Evolutionary conservation across 139 green algal genomes (phyloP), one percentile per base, ranked within the genome.

Genomic region (Zygnema circumcarinatum): DNA sequence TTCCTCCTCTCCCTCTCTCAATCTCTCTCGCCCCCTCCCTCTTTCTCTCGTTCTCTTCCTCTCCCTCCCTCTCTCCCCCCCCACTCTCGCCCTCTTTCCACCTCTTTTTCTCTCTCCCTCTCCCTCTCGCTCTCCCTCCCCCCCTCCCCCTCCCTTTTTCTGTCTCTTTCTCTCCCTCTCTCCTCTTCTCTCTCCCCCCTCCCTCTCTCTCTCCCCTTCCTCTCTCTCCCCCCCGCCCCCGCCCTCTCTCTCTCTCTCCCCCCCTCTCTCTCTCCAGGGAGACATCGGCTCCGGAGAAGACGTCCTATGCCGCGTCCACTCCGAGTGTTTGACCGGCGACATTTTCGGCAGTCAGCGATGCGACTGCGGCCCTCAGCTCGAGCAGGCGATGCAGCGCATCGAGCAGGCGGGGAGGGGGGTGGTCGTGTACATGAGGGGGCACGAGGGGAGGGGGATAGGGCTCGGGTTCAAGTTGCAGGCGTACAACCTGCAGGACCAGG

Each of bases 271-370:
- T 75, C 31, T 85, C 21, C 73, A 83, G 42, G 87, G 87, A 21
- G 87, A 91, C 3, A 88, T 91, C 25, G 74, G 84, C 16, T 73
- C 40, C 25, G 87, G 88, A 21, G 33, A 87, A 38, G 62, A 94
- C 82, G 91, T 94, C 68, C 80, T 94, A 62, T 82, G 90, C 35
- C 92, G 92, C 20, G 91, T 94, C 69, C 92, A 94, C 85, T 90
- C 67, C 22, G 92, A 94, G 85, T 94, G 92, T 84, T 53, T 94
- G 21, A 94, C 92, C 38, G 92, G 92, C 22, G 92, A 94, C 68
- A 94, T 94, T 38, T 93, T 94, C 33, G 76, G 67, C 7, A 86
- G 41, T 47, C n/a, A 54, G 32, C 67, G 92, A 21, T 94, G 92
- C 78, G 92, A 94, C 74, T 94, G 92, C 75, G 92, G 92, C 0